These are phyloP conservation scores for Candida tibetensis DNA, from an alignment of 805 yeast species.

Conservation along the genomic window DNA sequence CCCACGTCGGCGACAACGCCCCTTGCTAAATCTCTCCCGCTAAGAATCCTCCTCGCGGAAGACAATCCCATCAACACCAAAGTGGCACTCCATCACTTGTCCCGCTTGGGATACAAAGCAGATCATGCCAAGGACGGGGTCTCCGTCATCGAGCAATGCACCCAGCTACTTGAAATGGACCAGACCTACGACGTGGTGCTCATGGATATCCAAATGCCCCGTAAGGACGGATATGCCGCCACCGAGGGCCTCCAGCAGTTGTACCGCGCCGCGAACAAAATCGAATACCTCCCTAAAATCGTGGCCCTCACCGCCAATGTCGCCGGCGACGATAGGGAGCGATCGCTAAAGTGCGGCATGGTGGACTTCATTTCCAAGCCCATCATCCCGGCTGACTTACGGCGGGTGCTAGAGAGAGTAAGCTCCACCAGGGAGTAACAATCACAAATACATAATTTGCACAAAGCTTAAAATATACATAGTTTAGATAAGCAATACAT, in stretches of 20 bases:
- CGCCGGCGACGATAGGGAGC: constrained; percentile 50
- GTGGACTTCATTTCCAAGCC: constrained; percentile 53
- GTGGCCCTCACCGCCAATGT: constrained; percentile 54
- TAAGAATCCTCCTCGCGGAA: constrained; percentile 52
- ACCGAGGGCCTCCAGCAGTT: constrained; percentile 35
- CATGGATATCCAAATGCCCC: constrained; percentile 57
- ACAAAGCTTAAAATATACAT: no score
- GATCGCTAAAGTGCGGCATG: constrained; percentile 51
- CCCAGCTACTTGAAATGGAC: constrained; percentile 20
- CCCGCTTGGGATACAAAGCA: constrained; percentile 48
- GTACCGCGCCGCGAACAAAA: constrained; percentile 22
- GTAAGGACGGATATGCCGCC: constrained; percentile 55
- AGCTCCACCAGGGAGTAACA: no score
- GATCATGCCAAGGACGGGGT: constrained; percentile 54
- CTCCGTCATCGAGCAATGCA: constrained; percentile 39
- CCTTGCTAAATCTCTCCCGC: constrained; percentile 29
- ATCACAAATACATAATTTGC: no score
- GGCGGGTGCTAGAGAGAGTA: constrained; percentile 27
- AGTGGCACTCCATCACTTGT: constrained; percentile 49
- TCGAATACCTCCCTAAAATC: constrained; percentile 31
- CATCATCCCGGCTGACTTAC: constrained; percentile 45
- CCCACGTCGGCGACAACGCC: no score
- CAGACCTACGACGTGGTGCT: constrained; percentile 49
- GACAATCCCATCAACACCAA: constrained; percentile 50
- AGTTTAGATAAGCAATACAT: no score